Conservation (phyloP, 495 filamentous ascomycete genomes). For the Sporormia fimetaria region DNA sequence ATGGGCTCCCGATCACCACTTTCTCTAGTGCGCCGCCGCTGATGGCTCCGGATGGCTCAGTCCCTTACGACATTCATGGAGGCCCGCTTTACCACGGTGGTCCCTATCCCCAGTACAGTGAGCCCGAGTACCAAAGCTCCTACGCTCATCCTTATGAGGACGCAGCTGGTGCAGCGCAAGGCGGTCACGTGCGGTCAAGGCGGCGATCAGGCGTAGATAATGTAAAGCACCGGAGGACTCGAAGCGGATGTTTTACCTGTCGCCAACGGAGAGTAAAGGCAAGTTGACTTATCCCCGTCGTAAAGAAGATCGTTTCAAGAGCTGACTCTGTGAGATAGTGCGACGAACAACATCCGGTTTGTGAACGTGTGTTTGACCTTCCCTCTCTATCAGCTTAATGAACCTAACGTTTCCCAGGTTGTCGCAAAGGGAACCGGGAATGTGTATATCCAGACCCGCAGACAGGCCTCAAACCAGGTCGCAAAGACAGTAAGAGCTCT, state of each 20-base stretch:
- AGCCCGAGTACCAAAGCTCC: constrained; percentile 18
- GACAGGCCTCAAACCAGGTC: constrained; percentile 35
- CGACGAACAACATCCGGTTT: constrained; percentile 75
- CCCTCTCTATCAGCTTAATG: neutral
- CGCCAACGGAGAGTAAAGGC: constrained; percentile 84
- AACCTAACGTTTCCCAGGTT: constrained; percentile 41
- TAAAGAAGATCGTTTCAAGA: neutral
- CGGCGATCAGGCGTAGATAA: constrained; percentile 44
- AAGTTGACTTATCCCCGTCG: constrained; percentile 21
- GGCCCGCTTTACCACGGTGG: constrained; percentile 13
- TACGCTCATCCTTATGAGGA: constrained; percentile 26
- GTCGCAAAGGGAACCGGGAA: constrained; percentile 72
- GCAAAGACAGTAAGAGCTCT: constrained; percentile 33
- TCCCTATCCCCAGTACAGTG: constrained; percentile 12
- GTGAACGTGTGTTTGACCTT: constrained; percentile 53
- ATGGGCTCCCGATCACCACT: constrained; percentile 11
- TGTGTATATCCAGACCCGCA: constrained; percentile 68
- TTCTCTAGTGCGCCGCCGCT: constrained; percentile 11
- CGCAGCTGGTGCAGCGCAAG: constrained; percentile 8
- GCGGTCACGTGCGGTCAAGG: constrained; percentile 17
- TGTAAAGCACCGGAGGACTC: constrained; percentile 85
- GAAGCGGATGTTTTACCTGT: constrained; percentile 93
- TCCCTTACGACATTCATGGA: constrained; percentile 11
- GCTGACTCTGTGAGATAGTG: constrained; percentile 44
- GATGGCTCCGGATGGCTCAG: constrained; percentile 14